phyloP scores from a whole-genome alignment of 345 rosid species.

The Brassica juncea region DNA sequence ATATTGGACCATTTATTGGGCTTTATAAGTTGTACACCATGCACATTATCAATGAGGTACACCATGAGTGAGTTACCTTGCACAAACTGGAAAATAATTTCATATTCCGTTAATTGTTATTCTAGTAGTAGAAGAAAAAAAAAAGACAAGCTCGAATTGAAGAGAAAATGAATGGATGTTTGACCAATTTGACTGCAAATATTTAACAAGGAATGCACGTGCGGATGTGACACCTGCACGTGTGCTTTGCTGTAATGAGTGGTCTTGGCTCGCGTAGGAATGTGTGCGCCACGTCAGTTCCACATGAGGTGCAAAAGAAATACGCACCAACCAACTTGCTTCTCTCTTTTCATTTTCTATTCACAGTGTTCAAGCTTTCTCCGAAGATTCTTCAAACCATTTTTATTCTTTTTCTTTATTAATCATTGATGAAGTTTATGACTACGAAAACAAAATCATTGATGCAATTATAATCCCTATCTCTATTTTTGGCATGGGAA shows the following conservation, averaged over 20 bases:
- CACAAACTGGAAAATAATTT: not conserved
- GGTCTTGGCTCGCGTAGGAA: constrained; percentile 17
- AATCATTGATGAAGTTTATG: not conserved
- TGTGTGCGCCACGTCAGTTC: constrained; percentile 39
- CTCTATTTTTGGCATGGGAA: constrained; percentile 33
- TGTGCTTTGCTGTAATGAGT: constrained; percentile 38
- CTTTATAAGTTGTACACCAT: not conserved
- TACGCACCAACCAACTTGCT: constrained; percentile 25
- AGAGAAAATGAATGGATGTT: constrained; percentile 11
- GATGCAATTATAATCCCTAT: not conserved
- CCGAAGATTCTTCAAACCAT: constrained; percentile 27
- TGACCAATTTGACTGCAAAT: constrained; percentile 30
- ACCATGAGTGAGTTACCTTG: not conserved
- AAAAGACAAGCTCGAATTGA: not conserved
- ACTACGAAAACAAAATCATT: not conserved
- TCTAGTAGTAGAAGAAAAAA: too few relatives aligned
- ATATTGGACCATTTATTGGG: not conserved
- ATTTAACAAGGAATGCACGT: constrained; percentile 28
- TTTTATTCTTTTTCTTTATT: not conserved
- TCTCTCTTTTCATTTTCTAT: constrained; percentile 14
- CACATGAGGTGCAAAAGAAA: constrained; percentile 24
- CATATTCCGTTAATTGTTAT: too few relatives aligned
- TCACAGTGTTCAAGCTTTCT: constrained; percentile 18
- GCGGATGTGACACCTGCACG: constrained; percentile 28
- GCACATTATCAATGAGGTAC: not conserved